Percentiles rank a stretch among this genome's conserved stretches.
These are phyloP conservation scores for Adansonia grandidieri DNA, from an alignment of 441 rosid species.

Conservation along the genomic window DNA sequence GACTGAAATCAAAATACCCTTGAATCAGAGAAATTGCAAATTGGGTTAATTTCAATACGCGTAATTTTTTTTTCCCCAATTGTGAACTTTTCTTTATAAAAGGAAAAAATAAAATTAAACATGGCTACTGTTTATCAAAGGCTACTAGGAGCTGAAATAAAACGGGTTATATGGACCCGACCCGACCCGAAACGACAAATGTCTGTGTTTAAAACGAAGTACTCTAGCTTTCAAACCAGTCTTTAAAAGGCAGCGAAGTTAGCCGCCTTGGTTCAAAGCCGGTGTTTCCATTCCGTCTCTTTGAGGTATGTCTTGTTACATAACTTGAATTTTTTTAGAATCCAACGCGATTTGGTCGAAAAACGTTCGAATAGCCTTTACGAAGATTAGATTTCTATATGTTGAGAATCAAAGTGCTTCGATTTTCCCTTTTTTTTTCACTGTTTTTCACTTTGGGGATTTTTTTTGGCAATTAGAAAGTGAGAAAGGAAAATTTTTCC, in stretches of 20 bases:
- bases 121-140: not conserved
- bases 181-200: not conserved
- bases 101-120: no score
- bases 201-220: not conserved
- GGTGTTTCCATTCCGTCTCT: not conserved
- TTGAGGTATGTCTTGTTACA: conserved; percentile 4
- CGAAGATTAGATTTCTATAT: not conserved
- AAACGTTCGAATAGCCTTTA: not conserved
- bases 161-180: not conserved
- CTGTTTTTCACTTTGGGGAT: not conserved
- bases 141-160: not conserved
- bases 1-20: no score
- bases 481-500: not conserved
- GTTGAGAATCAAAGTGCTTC: not conserved
- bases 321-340: not conserved
- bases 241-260: not conserved
- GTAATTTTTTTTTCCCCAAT: no score
- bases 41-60: no score
- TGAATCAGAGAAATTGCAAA: no score
- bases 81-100: no score
- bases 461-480: not conserved
- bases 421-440: not conserved
- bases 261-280: not conserved
- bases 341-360: not conserved
- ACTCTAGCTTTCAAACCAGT: not conserved